A percentile compares a stretch with the other conserved stretches of the same genome.
Conservation (phyloP, 495 filamentous ascomycete genomes). For the Aspergillus asperescens region DNA sequence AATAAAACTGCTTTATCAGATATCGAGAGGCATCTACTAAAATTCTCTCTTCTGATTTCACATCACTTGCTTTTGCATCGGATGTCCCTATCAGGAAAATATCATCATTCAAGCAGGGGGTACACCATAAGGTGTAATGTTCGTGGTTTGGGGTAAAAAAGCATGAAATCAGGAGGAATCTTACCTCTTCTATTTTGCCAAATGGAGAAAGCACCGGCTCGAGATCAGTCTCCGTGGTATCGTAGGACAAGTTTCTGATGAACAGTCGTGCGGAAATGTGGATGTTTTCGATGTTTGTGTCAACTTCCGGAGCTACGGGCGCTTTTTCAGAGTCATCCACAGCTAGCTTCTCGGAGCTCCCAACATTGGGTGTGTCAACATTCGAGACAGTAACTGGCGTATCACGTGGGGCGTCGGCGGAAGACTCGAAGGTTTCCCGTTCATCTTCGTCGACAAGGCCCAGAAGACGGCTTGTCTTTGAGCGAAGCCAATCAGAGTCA, state of each 20-base stretch:
- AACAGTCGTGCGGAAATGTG: constrained; percentile 64
- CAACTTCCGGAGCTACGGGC: constrained; percentile 20
- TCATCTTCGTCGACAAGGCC: constrained; percentile 72
- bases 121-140: neutral
- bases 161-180: constrained; percentile 25
- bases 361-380: constrained; percentile 14
- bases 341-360: neutral
- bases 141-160: neutral
- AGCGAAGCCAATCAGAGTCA: constrained; percentile 90
- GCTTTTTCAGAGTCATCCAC: constrained; percentile 16
- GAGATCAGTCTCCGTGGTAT: constrained; percentile 71
- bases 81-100: constrained; percentile 97
- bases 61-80: constrained; percentile 73
- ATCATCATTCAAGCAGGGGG: constrained; percentile 65
- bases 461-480: constrained; percentile 82
- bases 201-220: constrained; percentile 61
- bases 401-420: constrained; percentile 3
- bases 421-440: constrained; percentile 29
- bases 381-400: constrained; percentile 21
- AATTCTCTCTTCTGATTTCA: constrained; percentile 57
- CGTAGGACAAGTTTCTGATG: constrained; percentile 82
- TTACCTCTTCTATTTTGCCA: constrained; percentile 83
- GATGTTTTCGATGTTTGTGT: constrained; percentile 41
- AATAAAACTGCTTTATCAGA: constrained; percentile 44
- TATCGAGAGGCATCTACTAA: constrained; percentile 72